phyloP scores from a whole-genome alignment of 768 basidiomycete genomes.

The Rhodotorula toruloides region DNA sequence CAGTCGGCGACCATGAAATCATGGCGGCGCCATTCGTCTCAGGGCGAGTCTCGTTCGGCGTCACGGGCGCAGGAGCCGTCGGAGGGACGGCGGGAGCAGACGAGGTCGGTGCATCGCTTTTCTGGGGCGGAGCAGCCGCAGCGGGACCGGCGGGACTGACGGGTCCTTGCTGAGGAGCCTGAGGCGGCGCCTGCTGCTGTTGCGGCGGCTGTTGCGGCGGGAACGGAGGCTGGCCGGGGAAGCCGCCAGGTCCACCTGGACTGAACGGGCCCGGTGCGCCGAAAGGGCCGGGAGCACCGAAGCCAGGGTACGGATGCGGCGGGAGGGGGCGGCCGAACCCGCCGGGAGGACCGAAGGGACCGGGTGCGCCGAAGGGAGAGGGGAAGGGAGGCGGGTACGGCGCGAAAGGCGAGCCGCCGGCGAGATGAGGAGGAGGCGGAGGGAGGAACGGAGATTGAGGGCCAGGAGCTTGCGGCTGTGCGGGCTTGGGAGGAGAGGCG shows the following conservation, averaged over 20 bases:
- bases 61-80: slow-evolving; percentile 8
- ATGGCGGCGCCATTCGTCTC: slow-evolving; percentile 19
- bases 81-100: too few relatives aligned
- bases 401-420: slow-evolving; percentile 11
- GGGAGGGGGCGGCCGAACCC: slow-evolving; percentile 2
- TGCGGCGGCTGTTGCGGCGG: slow-evolving; percentile 7
- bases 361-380: slow-evolving; percentile 12
- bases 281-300: neutral
- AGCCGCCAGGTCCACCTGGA: slow-evolving; percentile 1
- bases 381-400: slow-evolving; percentile 15
- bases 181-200: neutral
- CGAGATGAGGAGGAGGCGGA: slow-evolving; percentile 5
- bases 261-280: slow-evolving; percentile 9
- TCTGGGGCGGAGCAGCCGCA: neutral
- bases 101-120: neutral
- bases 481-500: slow-evolving; percentile 20
- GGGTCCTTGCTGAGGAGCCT: slow-evolving; percentile 9
- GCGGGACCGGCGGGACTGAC: neutral
- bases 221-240: neutral
- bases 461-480: slow-evolving; percentile 5
- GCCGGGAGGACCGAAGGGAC: slow-evolving; percentile 18
- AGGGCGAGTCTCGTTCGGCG: slow-evolving; percentile 25
- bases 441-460: slow-evolving; percentile 11
- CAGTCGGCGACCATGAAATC: too few relatives aligned
- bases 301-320: neutral